Percentiles rank a stretch among this genome's conserved stretches.
These are phyloP conservation scores for Draba incana DNA, from an alignment of 345 rosid genomes.

Conservation along the genomic window DNA sequence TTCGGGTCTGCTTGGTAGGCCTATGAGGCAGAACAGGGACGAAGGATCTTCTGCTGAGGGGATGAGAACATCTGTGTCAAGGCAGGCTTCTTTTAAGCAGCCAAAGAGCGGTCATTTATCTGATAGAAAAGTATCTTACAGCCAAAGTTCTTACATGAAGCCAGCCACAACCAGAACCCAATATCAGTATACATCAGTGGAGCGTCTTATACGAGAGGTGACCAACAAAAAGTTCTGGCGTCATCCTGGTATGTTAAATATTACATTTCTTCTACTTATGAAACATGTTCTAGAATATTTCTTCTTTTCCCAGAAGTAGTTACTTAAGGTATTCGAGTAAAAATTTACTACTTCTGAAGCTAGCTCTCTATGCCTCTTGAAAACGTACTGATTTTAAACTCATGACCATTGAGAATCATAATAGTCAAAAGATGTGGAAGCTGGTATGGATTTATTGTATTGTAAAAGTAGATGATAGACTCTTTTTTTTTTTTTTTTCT, in stretches of 20 bases:
- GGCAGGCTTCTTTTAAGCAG: slow-evolving; percentile 87
- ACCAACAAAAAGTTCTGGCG: slow-evolving; percentile 95
- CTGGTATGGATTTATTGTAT: no score
- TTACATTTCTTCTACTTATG: slow-evolving; percentile 25
- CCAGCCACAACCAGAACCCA: slow-evolving; percentile 44
- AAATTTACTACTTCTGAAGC: no score
- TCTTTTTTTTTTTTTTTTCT: no score
- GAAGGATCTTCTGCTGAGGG: slow-evolving; percentile 60
- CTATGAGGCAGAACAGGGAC: slow-evolving; percentile 64
- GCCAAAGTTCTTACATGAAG: slow-evolving; percentile 74
- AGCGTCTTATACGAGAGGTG: slow-evolving; percentile 96
- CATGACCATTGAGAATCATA: no score
- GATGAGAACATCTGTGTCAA: slow-evolving; percentile 55
- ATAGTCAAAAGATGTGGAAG: no score
- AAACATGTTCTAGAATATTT: slow-evolving; percentile 34
- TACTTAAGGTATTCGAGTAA: background rate
- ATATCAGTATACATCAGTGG: slow-evolving; percentile 98
- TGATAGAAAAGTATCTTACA: slow-evolving; percentile 57
- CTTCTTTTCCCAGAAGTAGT: no score
- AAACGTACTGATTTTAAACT: no score
- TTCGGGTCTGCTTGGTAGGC: slow-evolving; percentile 55
- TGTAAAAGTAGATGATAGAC: no score
- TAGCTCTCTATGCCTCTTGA: no score
- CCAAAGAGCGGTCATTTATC: slow-evolving; percentile 57
- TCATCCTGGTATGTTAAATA: slow-evolving; percentile 48